Evolutionary conservation across 1,139 yeast genomes (phyloP).

Genomic region (Saccharomyces hybrid): DNA sequence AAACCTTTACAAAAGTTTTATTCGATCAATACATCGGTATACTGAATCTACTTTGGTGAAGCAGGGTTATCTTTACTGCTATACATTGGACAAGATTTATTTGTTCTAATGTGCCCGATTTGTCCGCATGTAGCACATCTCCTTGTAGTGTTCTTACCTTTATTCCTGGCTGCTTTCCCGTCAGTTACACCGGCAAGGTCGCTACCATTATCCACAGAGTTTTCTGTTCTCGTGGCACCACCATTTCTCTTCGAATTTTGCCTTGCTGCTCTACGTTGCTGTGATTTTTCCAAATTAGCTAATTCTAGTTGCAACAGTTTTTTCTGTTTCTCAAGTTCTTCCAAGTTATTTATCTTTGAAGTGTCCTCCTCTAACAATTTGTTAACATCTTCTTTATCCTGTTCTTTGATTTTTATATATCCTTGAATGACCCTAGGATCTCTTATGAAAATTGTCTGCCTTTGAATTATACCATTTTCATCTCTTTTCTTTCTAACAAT

Average conservation of each 20-base stretch:
- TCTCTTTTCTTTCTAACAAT: constrained; percentile 80
- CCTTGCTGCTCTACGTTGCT: constrained; percentile 53
- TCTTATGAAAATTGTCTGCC: constrained; percentile 67
- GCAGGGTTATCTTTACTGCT: constrained; percentile 30
- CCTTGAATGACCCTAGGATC: constrained; percentile 88
- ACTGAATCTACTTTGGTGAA: not conserved
- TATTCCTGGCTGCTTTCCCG: not conserved
- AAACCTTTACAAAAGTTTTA: not conserved
- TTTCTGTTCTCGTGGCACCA: constrained; percentile 18
- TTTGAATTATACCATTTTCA: constrained; percentile 77
- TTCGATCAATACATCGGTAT: not conserved
- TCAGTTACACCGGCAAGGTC: constrained; percentile 30
- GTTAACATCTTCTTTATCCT: constrained; percentile 48
- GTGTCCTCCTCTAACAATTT: constrained; percentile 42
- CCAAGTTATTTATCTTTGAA: constrained; percentile 74
- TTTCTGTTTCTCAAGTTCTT: constrained; percentile 72
- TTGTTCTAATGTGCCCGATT: constrained; percentile 88
- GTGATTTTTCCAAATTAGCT: constrained; percentile 74
- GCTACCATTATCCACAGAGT: not conserved
- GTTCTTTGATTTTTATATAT: constrained; percentile 71
- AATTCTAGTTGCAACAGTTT: constrained; percentile 77
- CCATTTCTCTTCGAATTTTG: constrained; percentile 47
- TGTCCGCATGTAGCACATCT: constrained; percentile 95
- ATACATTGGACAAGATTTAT: constrained; percentile 81
- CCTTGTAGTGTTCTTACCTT: constrained; percentile 61